Base-by-base conservation (phyloP, 2,329 filamentous ascomycete genomes). In the Fusarium odoratissimum region DNA sequence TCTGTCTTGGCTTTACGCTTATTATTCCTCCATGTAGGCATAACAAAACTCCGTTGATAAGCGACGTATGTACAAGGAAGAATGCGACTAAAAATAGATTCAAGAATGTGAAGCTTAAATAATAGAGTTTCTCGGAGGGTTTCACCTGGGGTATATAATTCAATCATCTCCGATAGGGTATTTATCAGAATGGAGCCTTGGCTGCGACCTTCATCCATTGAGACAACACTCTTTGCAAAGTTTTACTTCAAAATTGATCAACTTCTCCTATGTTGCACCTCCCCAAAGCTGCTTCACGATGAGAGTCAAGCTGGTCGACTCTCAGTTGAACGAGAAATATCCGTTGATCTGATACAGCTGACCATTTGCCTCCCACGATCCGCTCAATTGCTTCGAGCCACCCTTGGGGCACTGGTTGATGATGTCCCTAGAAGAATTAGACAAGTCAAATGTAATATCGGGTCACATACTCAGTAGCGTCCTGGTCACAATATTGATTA, bases 341-440 rank as follows among this genome's bases (percentile, higher is more conserved):
- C 44, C 33, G 19, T 54, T 51, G 16, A 61, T 21, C 30, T 67
- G 46, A 28, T 64, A 68, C 10, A 59, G 37, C 30, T 71, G 69
- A 45, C 60, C 64, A 17, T 61, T 49, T 8, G 44, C 46, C 19
- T 54, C 41, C 67, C 69, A 72, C 8, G 25, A 42, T 7, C 63
- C 63, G 8, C 51, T 52, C 23, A 71, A 6, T 25, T 71, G 57
- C 13, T 60, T 37, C 28, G 25, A 17, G 28, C 8, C 19, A 8
- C 54, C 48, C 31, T 52, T 30, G 35, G 63, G 37, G 28, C 69
- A 71, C 37, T 72, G 67, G 25, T 71, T 71, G 33, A 71, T 71
- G 2, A 71, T 72, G 9, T 72, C 35, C 41, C 69, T 71, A 49
- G n/a, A 23, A 4, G 3, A 4, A 13, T 72, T 64, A 64, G 59